Evolutionary conservation across 768 basidiomycete species (phyloP).

Genomic region (Amanita pseudoporphyria): DNA sequence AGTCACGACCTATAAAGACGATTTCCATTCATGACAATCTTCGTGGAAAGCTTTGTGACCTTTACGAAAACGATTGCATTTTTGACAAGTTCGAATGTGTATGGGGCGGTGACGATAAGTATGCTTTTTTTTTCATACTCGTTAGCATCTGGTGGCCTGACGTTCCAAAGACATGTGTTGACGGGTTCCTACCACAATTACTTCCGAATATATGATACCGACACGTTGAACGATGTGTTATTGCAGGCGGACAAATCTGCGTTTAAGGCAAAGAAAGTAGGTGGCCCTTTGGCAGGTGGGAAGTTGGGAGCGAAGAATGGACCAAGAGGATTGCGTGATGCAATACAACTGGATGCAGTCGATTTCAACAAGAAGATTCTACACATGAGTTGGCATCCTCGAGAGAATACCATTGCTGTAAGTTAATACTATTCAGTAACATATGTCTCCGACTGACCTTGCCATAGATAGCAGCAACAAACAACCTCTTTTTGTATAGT

Average conservation of each 20-base stretch:
- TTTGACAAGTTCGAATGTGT: slow-evolving; percentile 99
- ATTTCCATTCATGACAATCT: slow-evolving; percentile 99
- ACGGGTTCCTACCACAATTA: slow-evolving; percentile 99
- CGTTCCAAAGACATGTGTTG: slow-evolving; percentile 58
- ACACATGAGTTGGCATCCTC: slow-evolving; percentile 95
- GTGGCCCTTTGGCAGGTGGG: slow-evolving; percentile 68
- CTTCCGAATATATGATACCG: slow-evolving; percentile 98
- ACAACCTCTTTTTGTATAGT: slow-evolving; percentile 88
- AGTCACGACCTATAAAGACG: slow-evolving; percentile 90
- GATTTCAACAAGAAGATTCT: slow-evolving; percentile 98
- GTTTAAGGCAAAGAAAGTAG: slow-evolving; percentile 99
- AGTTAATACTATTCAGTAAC: slow-evolving; percentile 20
- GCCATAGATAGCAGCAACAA: slow-evolving; percentile 86
- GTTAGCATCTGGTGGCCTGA: slow-evolving; percentile 5
- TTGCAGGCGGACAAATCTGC: slow-evolving; percentile 98
- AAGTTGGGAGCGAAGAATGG: slow-evolving; percentile 72
- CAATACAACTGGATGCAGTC: slow-evolving; percentile 77
- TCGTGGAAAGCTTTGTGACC: slow-evolving; percentile 92
- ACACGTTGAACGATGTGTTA: slow-evolving; percentile 80
- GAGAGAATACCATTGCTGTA: slow-evolving; percentile 97
- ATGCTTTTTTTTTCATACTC: slow-evolving; percentile 29
- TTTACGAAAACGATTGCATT: slow-evolving; percentile 99
- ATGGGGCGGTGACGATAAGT: slow-evolving; percentile 95
- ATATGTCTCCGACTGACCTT: background rate
- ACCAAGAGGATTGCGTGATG: slow-evolving; percentile 65